Conservation (phyloP, 345 rosid genomes). For the Syzygium oleosum region DNA sequence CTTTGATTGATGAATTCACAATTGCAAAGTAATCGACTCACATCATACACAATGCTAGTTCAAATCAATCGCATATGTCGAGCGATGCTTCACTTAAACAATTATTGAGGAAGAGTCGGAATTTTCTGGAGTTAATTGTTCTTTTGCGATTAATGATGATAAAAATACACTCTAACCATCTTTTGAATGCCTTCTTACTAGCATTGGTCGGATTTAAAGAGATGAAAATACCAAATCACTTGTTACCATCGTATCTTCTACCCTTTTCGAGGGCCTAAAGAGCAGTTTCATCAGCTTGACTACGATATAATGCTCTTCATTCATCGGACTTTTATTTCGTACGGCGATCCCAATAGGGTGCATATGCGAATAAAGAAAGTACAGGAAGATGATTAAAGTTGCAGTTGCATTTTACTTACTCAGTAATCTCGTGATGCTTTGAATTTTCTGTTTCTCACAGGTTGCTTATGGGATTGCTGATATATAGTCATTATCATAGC, state of each 20-base stretch:
- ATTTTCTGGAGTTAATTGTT: not conserved
- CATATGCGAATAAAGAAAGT: not conserved
- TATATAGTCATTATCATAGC: not conserved
- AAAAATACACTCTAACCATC: not conserved
- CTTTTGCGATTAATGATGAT: not conserved
- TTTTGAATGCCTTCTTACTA: not conserved
- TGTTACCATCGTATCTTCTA: not conserved
- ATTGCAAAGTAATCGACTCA: not conserved
- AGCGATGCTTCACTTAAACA: not conserved
- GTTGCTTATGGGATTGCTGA: not conserved
- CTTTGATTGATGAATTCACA: not conserved
- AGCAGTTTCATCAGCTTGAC: not conserved
- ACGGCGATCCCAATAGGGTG: fast-evolving
- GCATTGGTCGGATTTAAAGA: not conserved
- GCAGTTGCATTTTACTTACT: not conserved
- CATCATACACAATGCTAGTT: not conserved
- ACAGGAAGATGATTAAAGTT: not conserved
- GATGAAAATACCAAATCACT: not conserved
- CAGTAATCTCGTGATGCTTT: not conserved
- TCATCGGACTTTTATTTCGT: not conserved
- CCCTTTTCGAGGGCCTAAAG: not conserved
- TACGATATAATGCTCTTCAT: not conserved
- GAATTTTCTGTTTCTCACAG: not conserved
- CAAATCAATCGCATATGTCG: not conserved
- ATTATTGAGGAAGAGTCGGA: not conserved